Evolutionary conservation across 441 rosid genomes (phyloP).

Genomic region (Croton setiger): DNA sequence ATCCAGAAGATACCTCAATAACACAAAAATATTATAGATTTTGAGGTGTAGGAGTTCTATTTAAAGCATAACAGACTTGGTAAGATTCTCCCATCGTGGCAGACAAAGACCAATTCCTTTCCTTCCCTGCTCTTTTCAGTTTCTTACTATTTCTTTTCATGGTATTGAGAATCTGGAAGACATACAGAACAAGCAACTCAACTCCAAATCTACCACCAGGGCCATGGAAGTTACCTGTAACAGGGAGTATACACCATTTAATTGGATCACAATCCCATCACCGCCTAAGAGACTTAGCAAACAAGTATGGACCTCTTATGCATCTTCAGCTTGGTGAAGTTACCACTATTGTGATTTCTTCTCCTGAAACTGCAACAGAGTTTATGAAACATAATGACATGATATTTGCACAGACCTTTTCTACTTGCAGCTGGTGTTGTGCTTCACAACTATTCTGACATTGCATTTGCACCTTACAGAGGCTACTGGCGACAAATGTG

Average conservation of each 20-base stretch:
- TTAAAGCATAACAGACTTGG: no score
- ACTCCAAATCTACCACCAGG: no score
- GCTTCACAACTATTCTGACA: neutral
- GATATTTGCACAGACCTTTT: conserved; percentile 28
- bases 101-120: neutral
- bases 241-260: neutral
- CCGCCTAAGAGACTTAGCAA: conserved; percentile 5
- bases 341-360: conserved; percentile 30
- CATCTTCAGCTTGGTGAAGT: conserved; percentile 38
- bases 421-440: neutral
- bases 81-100: no score
- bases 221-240: neutral
- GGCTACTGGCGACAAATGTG: conserved; percentile 24
- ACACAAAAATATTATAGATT: no score
- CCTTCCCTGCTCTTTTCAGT: neutral
- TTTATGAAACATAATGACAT: conserved; percentile 27
- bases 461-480: conserved; percentile 20
- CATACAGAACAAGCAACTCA: neutral
- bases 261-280: neutral
- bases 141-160: no score
- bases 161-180: neutral
- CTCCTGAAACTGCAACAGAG: conserved; percentile 19
- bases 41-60: no score
- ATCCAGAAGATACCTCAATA: no score
- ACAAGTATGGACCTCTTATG: conserved; percentile 28